A percentile compares a stretch with the other conserved stretches of the same genome.
Evolutionary conservation across 345 rosid genomes (phyloP).

Genomic region (Erucastrum elatum): DNA sequence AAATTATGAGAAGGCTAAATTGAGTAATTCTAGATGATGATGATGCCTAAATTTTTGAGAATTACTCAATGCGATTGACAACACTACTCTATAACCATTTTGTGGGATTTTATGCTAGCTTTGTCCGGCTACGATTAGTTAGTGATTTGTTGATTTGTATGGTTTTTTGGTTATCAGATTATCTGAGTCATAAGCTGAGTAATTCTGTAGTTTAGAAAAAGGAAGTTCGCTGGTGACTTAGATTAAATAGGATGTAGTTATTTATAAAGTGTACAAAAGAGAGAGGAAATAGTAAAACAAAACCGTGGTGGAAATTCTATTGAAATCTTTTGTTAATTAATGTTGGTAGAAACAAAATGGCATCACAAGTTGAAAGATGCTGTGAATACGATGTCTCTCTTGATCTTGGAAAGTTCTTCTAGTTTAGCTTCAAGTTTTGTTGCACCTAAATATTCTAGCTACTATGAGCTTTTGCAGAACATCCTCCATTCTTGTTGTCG

Average conservation of each 20-base stretch:
- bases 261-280: not conserved
- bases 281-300: not conserved
- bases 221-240: not conserved
- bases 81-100: too few species aligned
- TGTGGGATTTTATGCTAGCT: too few species aligned
- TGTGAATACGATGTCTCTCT: constrained; percentile 92
- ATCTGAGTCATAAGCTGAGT: not conserved
- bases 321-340: not conserved
- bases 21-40: too few species aligned
- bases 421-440: constrained; percentile 8
- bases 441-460: too few species aligned
- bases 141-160: not conserved
- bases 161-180: not conserved
- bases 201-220: not conserved
- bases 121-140: not conserved
- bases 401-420: constrained; percentile 82
- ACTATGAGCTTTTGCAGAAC: too few species aligned
- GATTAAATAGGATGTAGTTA: not conserved
- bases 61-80: too few species aligned
- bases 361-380: constrained; percentile 79
- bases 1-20: too few species aligned
- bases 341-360: constrained; percentile 4
- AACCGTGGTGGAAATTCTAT: not conserved
- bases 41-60: too few species aligned
- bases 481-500: too few species aligned